Evolutionary conservation across 2,329 filamentous ascomycete genomes (phyloP), one percentile per base, ranked within the genome.

Genomic region (Sporothrix pallida): DNA sequence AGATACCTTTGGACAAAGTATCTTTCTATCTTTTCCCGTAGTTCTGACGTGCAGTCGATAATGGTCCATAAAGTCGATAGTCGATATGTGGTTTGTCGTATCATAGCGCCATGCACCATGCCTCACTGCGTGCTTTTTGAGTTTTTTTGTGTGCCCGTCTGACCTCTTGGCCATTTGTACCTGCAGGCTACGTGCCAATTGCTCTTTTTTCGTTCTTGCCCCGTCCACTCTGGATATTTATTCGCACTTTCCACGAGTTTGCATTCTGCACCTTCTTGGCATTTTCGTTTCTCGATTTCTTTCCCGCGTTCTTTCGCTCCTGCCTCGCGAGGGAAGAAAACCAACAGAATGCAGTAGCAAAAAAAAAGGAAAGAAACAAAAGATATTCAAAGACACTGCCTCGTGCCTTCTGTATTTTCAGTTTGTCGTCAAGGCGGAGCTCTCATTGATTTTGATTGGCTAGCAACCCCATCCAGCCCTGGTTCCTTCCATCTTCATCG

Each of bases 381-480:
- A 58, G 54, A 58, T 37, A 26, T 17, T 12, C 17, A 62, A 37
- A 65, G 6, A 54, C 31, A 44, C 31, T 26, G 50, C 31, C 50
- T 70, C 67, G 67, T 56, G 67, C 67, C 50, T 70, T 56, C 50
- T 68, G 46, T 67, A 26, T 68, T 68, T 68, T 70, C 23, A 31
- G 31, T 2, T 17, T 54, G 65, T 37, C 37, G 6, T 63, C 37
- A 8, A 44, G 20, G 63, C 0, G 20, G 37, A 7, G 10, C 44
- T 17, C 2, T 6, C 44, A 50, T 13, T 2, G 10, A 46, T 10
- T 26, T 17, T 67, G 42, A 69, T 69, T 69, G 65, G 65, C 63
- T 23, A 52, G 10, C 50, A 5, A 23, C 12, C 46, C 20, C 42
- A 26, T n/a, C 26, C 6, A 42, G 26, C 26, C 62, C 37, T 65